Base-by-base conservation (phyloP, 2,329 filamentous ascomycete genomes). In the Xylariaceae sp. region DNA sequence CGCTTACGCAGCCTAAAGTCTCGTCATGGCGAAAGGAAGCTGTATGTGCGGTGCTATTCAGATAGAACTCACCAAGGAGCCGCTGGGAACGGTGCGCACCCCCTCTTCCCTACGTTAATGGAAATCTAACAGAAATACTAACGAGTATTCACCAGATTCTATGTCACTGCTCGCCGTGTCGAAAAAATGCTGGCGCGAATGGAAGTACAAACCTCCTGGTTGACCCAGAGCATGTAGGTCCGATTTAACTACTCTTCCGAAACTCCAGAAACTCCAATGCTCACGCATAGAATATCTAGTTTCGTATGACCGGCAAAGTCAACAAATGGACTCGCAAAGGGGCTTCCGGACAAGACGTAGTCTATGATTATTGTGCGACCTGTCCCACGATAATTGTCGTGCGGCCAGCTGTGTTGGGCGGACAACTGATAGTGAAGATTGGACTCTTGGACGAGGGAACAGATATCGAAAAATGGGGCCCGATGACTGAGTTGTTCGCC, bases 31-130 rank as follows among this genome's bases (percentile, higher is more conserved):
- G 0, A 49, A 47, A 17, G 53, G 53, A 41, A 48, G 38, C n/a
- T 55, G 53, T 36, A 52, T 55, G 38, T 55, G 53, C 34, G 53
- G 53, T n/a, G 53, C 31, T 22, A 48, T 55, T 4, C 42, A 36
- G 39, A 40, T 52, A 13, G 45, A 55, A 42, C 31, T 55, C 17
- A 52, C 49, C 5, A 42, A 38, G 13, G 53, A 55, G 33, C 53
- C 53, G 10, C 19, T 48, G 3, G 49, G 31, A 31, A 41, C 45
- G 40, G 53, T 55, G 14, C 42, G 52, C 34, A 2, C 14, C 12
- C 31, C 38, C 22, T 31, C 31, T 19, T 14, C 40, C 17, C 40
- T 17, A 16, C n/a, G n/a, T n/a, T 42, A 42, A 19, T 17, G 40
- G 40, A 16, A 19, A 12, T 42, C 40, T 19, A 6, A 42, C 22